phyloP scores from a whole-genome alignment of 176 grass and related monocot species.

The Triticum monococcum region DNA sequence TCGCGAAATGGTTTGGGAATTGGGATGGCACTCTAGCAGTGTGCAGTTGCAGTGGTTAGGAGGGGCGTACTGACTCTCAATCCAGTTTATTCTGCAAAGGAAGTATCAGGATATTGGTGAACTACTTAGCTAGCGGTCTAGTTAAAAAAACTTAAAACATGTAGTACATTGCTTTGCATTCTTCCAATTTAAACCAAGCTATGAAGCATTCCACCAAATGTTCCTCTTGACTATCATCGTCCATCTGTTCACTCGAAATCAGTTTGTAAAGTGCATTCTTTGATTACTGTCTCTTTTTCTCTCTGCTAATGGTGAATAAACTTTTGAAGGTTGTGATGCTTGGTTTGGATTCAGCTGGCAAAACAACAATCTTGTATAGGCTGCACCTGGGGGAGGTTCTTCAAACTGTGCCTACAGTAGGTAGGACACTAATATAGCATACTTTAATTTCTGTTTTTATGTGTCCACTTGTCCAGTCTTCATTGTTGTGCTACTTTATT shows the following conservation, averaged over 20 bases:
- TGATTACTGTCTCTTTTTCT: neutral
- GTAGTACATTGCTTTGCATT: neutral
- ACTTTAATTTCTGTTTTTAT: neutral
- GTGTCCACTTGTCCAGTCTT: neutral
- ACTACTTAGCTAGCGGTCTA: neutral
- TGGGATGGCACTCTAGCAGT: neutral
- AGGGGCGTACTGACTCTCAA: neutral
- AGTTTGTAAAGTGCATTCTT: neutral
- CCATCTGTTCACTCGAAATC: neutral
- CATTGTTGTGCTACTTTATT: neutral
- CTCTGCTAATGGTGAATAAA: neutral
- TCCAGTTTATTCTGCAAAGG: neutral
- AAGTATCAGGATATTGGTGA: neutral
- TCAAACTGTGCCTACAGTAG: constrained; percentile 87
- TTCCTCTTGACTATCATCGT: neutral
- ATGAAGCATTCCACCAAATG: neutral
- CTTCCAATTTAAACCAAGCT: neutral
- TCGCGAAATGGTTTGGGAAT: neutral
- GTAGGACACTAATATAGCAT: constrained; percentile 35
- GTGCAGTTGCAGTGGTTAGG: neutral
- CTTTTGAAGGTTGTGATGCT: constrained; percentile 87
- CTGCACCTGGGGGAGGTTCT: constrained; percentile 91
- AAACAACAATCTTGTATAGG: constrained; percentile 87
- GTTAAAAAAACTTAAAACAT: too few relatives aligned
- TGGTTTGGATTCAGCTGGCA: constrained; percentile 89